Evolutionary conservation across 768 basidiomycete species (phyloP).

Genomic region (Lactarius pseudohatsudake): DNA sequence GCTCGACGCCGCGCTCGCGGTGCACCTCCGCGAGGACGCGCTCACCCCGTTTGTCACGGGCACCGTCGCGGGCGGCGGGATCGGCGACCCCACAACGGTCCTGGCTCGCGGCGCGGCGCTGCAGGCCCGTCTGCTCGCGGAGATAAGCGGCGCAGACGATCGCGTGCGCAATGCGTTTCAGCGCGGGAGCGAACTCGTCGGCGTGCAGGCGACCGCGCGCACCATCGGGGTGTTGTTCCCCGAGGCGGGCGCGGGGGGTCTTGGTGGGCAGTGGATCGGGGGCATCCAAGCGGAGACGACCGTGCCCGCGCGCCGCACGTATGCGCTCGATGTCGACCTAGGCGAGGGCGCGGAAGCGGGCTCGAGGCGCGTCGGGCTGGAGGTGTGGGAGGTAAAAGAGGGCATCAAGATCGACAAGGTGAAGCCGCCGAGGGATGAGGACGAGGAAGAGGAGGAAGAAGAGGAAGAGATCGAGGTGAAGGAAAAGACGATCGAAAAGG

Average conservation of each 20-base stretch:
- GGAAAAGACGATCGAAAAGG: conserved; percentile 58
- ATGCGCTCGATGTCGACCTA: conserved; percentile 59
- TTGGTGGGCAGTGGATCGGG: conserved; percentile 67
- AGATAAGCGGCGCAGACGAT: conserved; percentile 47
- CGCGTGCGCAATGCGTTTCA: conserved; percentile 54
- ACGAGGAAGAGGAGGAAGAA: conserved; percentile 59
- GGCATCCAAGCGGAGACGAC: conserved; percentile 70
- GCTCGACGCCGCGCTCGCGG: conserved; percentile 56
- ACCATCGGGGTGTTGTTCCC: conserved; percentile 72
- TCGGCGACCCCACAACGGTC: conserved; percentile 76
- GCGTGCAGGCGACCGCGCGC: conserved; percentile 55
- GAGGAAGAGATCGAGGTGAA: conserved; percentile 63
- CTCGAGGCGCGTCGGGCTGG: conserved; percentile 52
- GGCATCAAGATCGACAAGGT: conserved; percentile 62
- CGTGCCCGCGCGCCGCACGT: conserved; percentile 61
- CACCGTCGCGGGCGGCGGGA: conserved; percentile 67
- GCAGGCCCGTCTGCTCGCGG: conserved; percentile 64
- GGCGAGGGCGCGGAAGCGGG: conserved; percentile 40
- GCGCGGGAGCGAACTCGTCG: conserved; percentile 41
- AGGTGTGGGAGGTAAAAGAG: conserved; percentile 78
- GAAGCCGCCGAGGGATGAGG: conserved; percentile 42
- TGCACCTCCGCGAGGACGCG: conserved; percentile 60
- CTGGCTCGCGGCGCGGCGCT: conserved; percentile 75
- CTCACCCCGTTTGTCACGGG: conserved; percentile 65
- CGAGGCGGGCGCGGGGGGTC: conserved; percentile 41